Evolutionary conservation across 129 eudicot species (phyloP).

Genomic region (Chrysanthemum makinoi): DNA sequence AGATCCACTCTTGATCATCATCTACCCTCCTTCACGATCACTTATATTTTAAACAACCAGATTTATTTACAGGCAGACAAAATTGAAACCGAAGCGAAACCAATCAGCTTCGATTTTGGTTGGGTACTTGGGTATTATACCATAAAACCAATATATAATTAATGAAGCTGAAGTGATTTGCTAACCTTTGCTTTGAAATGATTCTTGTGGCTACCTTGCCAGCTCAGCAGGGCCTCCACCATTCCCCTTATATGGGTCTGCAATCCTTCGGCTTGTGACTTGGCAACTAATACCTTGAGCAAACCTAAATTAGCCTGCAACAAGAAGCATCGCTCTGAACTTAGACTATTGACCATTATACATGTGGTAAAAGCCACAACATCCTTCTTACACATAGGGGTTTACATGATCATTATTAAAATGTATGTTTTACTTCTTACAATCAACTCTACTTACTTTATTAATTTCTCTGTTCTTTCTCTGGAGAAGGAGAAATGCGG

Average conservation of each 20-base stretch:
- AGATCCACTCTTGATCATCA: too few species aligned
- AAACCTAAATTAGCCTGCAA: slow-evolving; percentile 92
- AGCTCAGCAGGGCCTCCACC: slow-evolving; percentile 82
- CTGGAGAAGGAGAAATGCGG: slow-evolving; percentile 68
- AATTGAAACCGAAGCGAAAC: too few species aligned
- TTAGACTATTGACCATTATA: slow-evolving; percentile 16
- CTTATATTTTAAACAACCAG: too few species aligned
- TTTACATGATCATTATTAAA: background rate
- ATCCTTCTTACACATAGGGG: background rate
- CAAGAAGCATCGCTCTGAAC: slow-evolving; percentile 6
- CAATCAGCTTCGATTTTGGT: too few species aligned
- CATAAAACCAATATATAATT: background rate
- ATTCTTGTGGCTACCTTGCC: slow-evolving; percentile 80
- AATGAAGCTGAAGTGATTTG: background rate
- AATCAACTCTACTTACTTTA: slow-evolving; percentile 45
- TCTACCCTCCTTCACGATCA: too few species aligned
- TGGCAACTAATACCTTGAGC: slow-evolving; percentile 90
- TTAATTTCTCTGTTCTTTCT: slow-evolving; percentile 85
- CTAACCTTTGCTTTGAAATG: slow-evolving; percentile 94
- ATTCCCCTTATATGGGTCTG: slow-evolving; percentile 57
- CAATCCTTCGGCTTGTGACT: slow-evolving; percentile 80
- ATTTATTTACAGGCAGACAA: too few species aligned
- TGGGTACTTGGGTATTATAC: too few species aligned
- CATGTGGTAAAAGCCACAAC: background rate
- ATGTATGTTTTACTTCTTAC: background rate